Percentiles rank a stretch among this genome's conserved stretches.
phyloP scores from a whole-genome alignment of 192 early-diverging fungal species.

The Fimicolochytrium jonesii region DNA sequence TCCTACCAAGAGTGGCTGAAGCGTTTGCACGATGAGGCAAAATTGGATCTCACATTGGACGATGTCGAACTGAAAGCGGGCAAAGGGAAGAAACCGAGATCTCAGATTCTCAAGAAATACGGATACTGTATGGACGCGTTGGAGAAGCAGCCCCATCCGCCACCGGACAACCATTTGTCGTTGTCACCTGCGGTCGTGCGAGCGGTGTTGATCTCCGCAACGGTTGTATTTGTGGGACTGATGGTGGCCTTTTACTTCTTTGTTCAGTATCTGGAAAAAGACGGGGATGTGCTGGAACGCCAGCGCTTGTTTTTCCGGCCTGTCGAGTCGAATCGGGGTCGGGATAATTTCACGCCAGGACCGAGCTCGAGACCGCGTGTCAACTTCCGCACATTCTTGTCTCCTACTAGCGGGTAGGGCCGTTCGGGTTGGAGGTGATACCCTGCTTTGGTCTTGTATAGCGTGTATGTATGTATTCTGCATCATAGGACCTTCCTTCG shows the following conservation, averaged over 20 bases:
- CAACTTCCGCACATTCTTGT: too few species aligned
- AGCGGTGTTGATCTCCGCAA: background rate
- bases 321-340: background rate
- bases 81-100: background rate
- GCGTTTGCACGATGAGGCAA: conserved; percentile 5
- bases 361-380: too few species aligned
- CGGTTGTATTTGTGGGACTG: background rate
- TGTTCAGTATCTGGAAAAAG: background rate
- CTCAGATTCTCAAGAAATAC: background rate
- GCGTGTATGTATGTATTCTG: too few species aligned
- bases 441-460: too few species aligned
- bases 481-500: too few species aligned
- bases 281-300: background rate
- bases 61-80: background rate
- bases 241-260: background rate
- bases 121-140: conserved; percentile 4
- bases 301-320: conserved; percentile 4
- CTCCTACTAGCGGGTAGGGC: too few species aligned
- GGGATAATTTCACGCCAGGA: too few species aligned
- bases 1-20: conserved; percentile 16
- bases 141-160: background rate
- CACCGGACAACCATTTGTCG: background rate
- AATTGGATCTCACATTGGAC: background rate
- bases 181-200: background rate
- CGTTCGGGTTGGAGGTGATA: too few species aligned